phyloP scores from a whole-genome alignment of 2,329 filamentous ascomycete species.

The Penicillium sp. region DNA sequence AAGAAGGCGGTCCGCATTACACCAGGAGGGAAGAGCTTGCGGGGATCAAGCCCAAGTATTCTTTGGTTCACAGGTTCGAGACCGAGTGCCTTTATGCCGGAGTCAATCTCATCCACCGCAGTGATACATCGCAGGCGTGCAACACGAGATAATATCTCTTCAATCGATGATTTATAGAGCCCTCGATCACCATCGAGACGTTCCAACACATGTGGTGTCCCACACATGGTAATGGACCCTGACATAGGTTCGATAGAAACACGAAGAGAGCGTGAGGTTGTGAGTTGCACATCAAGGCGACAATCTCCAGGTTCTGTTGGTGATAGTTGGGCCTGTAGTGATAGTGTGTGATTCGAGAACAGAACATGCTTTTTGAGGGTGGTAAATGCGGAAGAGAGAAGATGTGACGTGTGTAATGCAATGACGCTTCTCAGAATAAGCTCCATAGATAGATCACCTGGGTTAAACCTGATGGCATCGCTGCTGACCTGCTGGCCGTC shows the following conservation, averaged over 20 bases:
- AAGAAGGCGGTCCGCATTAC: constrained; percentile 68
- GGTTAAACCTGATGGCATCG: constrained; percentile 66
- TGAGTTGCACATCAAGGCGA: constrained; percentile 67
- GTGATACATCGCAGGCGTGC: constrained; percentile 40
- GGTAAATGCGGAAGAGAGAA: constrained; percentile 66
- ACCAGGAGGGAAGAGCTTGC: constrained; percentile 62
- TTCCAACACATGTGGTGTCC: constrained; percentile 57
- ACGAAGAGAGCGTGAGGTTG: constrained; percentile 58
- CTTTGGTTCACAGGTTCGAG: constrained; percentile 42
- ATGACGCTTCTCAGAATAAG: constrained; percentile 71
- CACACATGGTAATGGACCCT: constrained; percentile 71
- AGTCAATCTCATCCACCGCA: constrained; percentile 44
- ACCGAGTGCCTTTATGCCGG: constrained; percentile 36
- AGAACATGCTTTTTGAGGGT: constrained; percentile 61
- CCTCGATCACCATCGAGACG: constrained; percentile 68
- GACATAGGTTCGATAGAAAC: constrained; percentile 74
- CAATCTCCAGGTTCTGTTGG: constrained; percentile 65
- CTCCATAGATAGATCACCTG: constrained; percentile 69
- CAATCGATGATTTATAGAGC: constrained; percentile 44
- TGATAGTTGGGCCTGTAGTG: constrained; percentile 59
- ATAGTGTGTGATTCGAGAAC: constrained; percentile 61
- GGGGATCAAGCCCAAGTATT: constrained; percentile 48
- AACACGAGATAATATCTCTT: constrained; percentile 42
- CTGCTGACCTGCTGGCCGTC: constrained; percentile 73
- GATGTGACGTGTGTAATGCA: constrained; percentile 69